phyloP scores from a whole-genome alignment of 2,329 filamentous ascomycete genomes.

The Xylaria sp. region DNA sequence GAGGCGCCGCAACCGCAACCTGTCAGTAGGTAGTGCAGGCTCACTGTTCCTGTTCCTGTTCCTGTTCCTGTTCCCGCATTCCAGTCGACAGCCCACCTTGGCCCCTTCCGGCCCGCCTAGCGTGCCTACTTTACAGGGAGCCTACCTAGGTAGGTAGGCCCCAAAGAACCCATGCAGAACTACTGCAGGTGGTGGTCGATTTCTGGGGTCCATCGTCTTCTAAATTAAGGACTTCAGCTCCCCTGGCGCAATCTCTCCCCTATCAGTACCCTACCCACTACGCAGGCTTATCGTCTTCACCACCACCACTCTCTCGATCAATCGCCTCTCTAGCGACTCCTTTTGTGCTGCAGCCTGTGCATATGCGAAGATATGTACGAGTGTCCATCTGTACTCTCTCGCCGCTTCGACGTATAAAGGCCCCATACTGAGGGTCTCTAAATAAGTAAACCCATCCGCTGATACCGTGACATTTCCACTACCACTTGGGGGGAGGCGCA shows the following conservation, averaged over 20 bases:
- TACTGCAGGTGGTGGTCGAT: constrained; percentile 35
- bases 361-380: background rate
- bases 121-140: background rate
- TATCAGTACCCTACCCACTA: background rate
- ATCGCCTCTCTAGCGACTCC: background rate
- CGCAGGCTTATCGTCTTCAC: background rate
- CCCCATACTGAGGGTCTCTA: background rate
- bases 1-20: background rate
- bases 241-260: constrained; percentile 20
- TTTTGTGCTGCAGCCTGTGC: background rate
- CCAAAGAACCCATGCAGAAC: constrained; percentile 26
- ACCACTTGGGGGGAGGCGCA: constrained; percentile 9
- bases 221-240: constrained; percentile 37
- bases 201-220: constrained; percentile 34
- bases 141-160: background rate
- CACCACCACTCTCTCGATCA: background rate
- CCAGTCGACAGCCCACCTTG: constrained; percentile 14
- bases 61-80: constrained; percentile 3
- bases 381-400: background rate
- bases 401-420: background rate
- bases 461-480: constrained; percentile 1
- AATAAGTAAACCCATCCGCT: background rate
- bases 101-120: background rate
- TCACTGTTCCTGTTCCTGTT: background rate
- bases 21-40: background rate